Evolutionary conservation across 176 grass and related monocot species (phyloP), one percentile per base, ranked within the genome.

Genomic region (Paspalum notatum): DNA sequence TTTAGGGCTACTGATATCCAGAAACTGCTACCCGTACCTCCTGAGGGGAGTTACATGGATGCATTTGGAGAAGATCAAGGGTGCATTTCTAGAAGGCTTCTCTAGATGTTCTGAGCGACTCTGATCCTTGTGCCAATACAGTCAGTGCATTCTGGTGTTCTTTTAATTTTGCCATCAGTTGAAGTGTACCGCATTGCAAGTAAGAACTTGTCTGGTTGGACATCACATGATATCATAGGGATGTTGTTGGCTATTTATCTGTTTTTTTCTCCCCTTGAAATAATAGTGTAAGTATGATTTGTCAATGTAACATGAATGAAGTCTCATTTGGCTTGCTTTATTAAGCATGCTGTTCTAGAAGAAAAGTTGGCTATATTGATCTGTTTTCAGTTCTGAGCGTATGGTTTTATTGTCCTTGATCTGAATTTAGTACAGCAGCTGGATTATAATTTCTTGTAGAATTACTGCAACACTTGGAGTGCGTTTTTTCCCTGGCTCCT

Each of bases 61-160:
- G 39, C 7, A 58, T 7, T 25, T 13, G 17, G 20, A 43, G 14
- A 60, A 25, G 21, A 60, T 22, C 13, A 21, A 15, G 21, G 73
- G 26, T 60, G 6, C 12, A 26, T 26, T 8, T 4, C 8, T 13
- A 61, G 20, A 76, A 24, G 26, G 24, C 5, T 18, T 76, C 21
- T 27, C 14, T 55, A 25, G 43, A 76, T 61, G 56, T 1, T 61
- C 8, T 75, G 12, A 57, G 54, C 8, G 13, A 60, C 14, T 53
- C 1, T 7, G 22, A 18, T 76, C 8, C 21, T 46, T 13, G 4
- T 60, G 54, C 32, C 44, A 45, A 27, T 14, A 32, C 41, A 61
- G 56, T 56, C 40, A 76, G 4, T 76, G 73, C 73, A 76, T 61
- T 60, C 8, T 25, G 73, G 61, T 17, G 13, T 60, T 42, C 44